Evolutionary conservation across 106 monocot genomes (phyloP).

Genomic region (Agapanthus africanus): DNA sequence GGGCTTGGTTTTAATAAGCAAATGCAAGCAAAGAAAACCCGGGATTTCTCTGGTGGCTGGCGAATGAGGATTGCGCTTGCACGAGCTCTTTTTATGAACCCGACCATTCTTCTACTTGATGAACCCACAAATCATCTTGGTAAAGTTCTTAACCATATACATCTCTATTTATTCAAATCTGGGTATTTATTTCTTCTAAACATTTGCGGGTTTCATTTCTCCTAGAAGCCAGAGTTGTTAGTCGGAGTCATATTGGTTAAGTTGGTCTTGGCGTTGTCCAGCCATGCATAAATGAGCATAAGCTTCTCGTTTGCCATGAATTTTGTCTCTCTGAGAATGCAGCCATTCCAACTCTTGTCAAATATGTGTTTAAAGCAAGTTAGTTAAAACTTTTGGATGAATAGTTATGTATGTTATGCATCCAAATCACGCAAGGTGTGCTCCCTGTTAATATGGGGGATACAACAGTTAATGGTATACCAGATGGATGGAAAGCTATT

Average conservation of each 20-base stretch:
- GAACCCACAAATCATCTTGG: slow-evolving; percentile 99
- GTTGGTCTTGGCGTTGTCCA: background rate
- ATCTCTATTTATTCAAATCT: background rate
- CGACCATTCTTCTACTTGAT: slow-evolving; percentile 95
- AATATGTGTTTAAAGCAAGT: no score
- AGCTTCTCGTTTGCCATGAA: no score
- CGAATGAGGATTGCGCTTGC: slow-evolving; percentile 99
- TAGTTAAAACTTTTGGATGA: no score
- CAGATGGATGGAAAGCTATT: no score
- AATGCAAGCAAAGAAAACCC: slow-evolving; percentile 97
- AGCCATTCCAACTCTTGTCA: no score
- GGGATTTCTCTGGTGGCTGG: slow-evolving; percentile 98
- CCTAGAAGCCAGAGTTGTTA: background rate
- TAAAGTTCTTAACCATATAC: slow-evolving; percentile 20
- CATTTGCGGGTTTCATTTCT: background rate
- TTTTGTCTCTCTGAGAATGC: no score
- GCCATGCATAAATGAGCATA: no score
- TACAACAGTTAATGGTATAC: no score
- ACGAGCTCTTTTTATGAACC: slow-evolving; percentile 95
- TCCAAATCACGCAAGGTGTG: no score
- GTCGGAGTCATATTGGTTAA: background rate
- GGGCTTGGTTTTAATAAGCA: slow-evolving; percentile 89
- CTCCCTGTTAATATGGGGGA: no score
- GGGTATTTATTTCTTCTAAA: no score
- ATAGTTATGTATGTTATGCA: no score